Evolutionary conservation across 108 stramenopile species (phyloP).

Genomic region (Nitzschia putrida): DNA sequence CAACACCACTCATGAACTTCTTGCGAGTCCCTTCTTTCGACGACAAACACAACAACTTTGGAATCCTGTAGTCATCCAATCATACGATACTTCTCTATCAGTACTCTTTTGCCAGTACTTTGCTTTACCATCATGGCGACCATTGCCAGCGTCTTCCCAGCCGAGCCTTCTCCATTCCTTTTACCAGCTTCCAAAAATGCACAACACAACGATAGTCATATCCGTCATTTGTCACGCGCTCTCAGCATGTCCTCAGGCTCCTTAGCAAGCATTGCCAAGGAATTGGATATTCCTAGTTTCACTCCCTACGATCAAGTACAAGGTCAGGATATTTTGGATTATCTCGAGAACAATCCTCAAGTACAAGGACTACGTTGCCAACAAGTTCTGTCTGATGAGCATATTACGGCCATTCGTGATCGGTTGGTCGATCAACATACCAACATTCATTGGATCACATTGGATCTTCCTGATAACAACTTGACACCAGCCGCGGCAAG

Average conservation of each 20-base stretch:
- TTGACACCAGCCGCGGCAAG: constrained; percentile 17
- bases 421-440: constrained; percentile 13
- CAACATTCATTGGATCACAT: constrained; percentile 14
- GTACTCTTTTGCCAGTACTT: no score
- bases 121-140: no score
- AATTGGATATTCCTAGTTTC: not conserved
- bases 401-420: constrained; percentile 21
- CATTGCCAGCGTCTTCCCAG: no score
- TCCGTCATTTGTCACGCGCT: not conserved
- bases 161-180: no score
- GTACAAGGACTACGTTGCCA: constrained; percentile 31
- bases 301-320: constrained; percentile 4
- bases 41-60: no score
- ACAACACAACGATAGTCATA: not conserved
- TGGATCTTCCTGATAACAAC: constrained; percentile 38
- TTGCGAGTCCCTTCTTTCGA: no score
- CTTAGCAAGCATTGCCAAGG: not conserved
- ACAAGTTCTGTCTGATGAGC: constrained; percentile 16
- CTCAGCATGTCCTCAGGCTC: not conserved
- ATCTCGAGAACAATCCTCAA: constrained; percentile 10
- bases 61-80: no score
- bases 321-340: constrained; percentile 7
- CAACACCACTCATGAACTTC: no score
- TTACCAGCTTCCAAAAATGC: not conserved
- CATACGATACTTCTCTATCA: no score